Evolutionary conservation across 2,329 filamentous ascomycete genomes (phyloP).

Genomic region (Ophiostoma himal-ulmi): DNA sequence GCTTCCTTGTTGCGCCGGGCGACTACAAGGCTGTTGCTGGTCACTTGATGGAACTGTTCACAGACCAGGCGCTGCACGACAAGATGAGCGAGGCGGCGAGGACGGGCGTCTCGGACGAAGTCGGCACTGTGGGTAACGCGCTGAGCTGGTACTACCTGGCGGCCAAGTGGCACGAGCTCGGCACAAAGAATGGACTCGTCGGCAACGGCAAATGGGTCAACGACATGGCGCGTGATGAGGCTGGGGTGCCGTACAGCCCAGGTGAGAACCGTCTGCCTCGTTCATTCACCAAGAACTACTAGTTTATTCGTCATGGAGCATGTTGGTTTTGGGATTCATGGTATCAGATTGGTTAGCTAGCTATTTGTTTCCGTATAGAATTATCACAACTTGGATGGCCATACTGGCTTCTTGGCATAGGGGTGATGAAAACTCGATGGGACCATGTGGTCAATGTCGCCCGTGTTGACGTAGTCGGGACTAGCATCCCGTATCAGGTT

Average conservation of each 20-base stretch:
- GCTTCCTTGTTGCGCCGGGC: conserved; percentile 66
- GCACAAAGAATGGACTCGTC: conserved; percentile 45
- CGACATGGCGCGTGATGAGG: conserved; percentile 64
- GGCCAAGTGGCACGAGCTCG: conserved; percentile 54
- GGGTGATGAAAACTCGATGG: conserved; percentile 21
- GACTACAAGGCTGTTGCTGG: conserved; percentile 64
- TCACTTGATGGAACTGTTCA: conserved; percentile 61
- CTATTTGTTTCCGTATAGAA: neutral
- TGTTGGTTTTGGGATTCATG: neutral
- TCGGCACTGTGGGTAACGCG: conserved; percentile 73
- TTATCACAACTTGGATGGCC: conserved; percentile 20
- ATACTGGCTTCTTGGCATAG: conserved; percentile 22
- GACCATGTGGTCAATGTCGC: conserved; percentile 33
- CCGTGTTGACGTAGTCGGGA: conserved; percentile 28
- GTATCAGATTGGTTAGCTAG: neutral
- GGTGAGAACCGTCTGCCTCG: conserved; percentile 57
- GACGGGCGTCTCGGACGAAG: conserved; percentile 69
- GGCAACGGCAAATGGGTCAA: conserved; percentile 65
- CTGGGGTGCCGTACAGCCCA: conserved; percentile 51
- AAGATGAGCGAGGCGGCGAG: conserved; percentile 61
- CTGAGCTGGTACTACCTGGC: conserved; percentile 74
- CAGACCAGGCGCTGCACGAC: conserved; percentile 57
- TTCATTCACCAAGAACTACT: conserved; percentile 35
- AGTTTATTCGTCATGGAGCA: neutral
- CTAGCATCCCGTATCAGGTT: conserved; percentile 27